A percentile compares a stretch with the other conserved stretches of the same genome.
Conservation (phyloP, 2,329 filamentous ascomycete genomes). For the Sclerotinia subarctica region DNA sequence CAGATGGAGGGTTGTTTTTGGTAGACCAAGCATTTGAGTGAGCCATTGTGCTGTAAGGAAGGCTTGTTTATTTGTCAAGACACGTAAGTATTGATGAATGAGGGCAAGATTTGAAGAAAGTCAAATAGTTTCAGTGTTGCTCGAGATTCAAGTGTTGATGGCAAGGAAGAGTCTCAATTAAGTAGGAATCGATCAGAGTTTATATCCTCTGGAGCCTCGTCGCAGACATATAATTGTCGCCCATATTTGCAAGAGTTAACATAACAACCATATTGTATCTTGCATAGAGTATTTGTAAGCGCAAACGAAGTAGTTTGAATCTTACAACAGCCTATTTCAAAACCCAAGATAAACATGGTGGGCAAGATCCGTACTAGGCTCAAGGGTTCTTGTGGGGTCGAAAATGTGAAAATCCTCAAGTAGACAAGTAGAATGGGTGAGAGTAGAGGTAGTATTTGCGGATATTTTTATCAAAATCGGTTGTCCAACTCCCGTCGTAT, state of each 20-base stretch:
- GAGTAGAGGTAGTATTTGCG: background rate
- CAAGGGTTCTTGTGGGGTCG: conserved; percentile 2
- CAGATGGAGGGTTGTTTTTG: conserved; percentile 1
- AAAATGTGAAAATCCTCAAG: background rate
- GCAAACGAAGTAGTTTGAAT: background rate
- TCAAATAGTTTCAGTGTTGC: background rate
- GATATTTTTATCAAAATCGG: background rate
- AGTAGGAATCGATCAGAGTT: conserved; percentile 2
- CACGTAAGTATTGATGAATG: background rate
- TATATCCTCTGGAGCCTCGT: background rate
- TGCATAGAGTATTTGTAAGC: background rate
- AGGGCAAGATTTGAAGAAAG: background rate
- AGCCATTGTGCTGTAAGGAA: background rate
- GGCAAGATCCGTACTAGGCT: background rate
- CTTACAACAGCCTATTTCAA: background rate
- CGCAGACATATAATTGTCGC: background rate
- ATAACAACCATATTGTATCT: background rate
- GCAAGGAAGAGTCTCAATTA: background rate
- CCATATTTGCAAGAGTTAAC: background rate
- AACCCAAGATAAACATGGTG: background rate
- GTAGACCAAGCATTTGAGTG: conserved; percentile 12
- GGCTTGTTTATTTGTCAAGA: background rate
- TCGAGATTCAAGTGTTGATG: background rate
- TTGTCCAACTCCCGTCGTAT: background rate
- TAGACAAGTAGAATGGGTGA: background rate